Conservation (phyloP, 2,329 filamentous ascomycete species). For the Stenocarpella maydis region DNA sequence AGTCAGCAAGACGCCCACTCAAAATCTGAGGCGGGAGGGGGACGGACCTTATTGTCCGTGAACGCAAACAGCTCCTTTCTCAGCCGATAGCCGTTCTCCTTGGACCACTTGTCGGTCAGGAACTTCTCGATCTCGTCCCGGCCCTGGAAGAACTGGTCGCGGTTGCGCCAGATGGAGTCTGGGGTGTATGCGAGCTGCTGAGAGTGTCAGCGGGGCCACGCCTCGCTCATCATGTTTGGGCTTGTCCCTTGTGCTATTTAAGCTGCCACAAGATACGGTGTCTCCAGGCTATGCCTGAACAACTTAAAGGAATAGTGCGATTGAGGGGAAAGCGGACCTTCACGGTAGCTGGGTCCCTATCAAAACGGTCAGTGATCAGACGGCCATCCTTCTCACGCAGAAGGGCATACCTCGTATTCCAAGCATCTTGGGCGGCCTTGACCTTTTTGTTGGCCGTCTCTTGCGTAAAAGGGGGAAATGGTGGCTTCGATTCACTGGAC, state of each 20-base stretch:
- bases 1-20: not conserved
- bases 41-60: conserved; percentile 65
- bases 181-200: conserved; percentile 70
- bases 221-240: not conserved
- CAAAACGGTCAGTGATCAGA: not conserved
- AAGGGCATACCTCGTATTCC: conserved; percentile 75
- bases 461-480: conserved; percentile 75
- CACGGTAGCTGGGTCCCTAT: conserved; percentile 69
- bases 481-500: conserved; percentile 47
- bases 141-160: conserved; percentile 73
- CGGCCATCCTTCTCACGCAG: not conserved
- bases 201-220: not conserved
- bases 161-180: conserved; percentile 83
- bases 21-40: too few species aligned
- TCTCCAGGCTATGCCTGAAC: not conserved
- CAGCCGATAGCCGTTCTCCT: conserved; percentile 75
- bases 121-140: conserved; percentile 73
- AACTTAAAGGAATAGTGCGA: not conserved
- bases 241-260: not conserved
- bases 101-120: conserved; percentile 76
- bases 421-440: conserved; percentile 82
- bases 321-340: conserved; percentile 48
- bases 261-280: not conserved
- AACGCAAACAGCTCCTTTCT: conserved; percentile 88
- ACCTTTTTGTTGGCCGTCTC: conserved; percentile 79